phyloP scores from a whole-genome alignment of 257 asterid species.

The Thymus mandschuricus region DNA sequence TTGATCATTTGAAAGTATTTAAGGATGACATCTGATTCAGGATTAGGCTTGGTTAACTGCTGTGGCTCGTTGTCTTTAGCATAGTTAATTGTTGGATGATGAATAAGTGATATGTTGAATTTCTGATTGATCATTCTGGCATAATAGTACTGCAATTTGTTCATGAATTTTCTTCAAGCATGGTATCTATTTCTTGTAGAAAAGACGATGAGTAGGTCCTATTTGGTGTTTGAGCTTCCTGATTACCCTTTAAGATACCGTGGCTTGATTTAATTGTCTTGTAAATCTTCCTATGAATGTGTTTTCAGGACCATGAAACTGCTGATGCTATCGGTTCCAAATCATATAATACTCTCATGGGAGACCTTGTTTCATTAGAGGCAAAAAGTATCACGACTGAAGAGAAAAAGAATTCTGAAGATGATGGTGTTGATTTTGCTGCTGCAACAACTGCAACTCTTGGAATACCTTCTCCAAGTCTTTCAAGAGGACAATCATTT shows the following conservation, averaged over 20 bases:
- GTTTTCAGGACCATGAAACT: constrained; percentile 73
- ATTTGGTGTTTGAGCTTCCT: constrained; percentile 14
- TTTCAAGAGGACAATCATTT: constrained; percentile 80
- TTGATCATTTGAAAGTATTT: constrained; percentile 1
- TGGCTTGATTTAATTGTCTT: constrained; percentile 10
- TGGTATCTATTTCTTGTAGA: constrained; percentile 18
- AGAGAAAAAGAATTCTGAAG: constrained; percentile 49
- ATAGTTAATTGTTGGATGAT: constrained; percentile 7
- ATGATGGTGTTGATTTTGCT: constrained; percentile 84
- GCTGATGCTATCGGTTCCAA: constrained; percentile 80
- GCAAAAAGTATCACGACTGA: constrained; percentile 52
- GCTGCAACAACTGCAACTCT: constrained; percentile 97
- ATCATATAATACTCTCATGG: constrained; percentile 88
- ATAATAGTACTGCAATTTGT: constrained; percentile 17
- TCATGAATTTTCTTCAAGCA: not conserved
- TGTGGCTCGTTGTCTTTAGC: not conserved
- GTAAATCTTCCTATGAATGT: constrained; percentile 34
- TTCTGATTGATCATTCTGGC: constrained; percentile 15
- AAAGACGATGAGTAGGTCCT: not conserved
- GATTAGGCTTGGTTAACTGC: constrained; percentile 21
- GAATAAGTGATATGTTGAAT: not conserved
- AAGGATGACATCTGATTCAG: constrained; percentile 6
- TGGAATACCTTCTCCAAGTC: constrained; percentile 94
- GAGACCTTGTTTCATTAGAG: constrained; percentile 88
- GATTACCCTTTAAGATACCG: not conserved